Conservation (phyloP, 768 basidiomycete species). For the Glaciozyma antarctica region DNA sequence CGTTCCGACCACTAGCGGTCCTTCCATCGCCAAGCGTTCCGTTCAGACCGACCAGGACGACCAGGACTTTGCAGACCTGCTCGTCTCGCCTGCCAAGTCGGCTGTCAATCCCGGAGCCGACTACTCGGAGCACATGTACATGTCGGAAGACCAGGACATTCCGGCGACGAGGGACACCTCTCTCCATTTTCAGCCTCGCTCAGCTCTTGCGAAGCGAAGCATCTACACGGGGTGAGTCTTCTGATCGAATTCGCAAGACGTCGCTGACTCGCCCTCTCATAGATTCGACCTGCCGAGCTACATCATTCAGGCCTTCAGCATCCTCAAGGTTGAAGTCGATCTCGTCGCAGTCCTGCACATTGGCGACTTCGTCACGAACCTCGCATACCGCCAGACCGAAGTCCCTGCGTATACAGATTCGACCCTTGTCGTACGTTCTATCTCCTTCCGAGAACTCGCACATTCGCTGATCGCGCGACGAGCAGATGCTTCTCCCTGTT, state of each 20-base stretch:
- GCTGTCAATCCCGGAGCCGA: neutral
- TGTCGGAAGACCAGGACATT: too few species aligned
- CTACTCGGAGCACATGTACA: neutral
- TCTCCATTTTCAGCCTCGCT: too few species aligned
- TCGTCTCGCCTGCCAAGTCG: too few species aligned
- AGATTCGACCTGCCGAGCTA: conserved; percentile 57
- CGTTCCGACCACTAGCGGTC: neutral
- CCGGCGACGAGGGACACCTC: too few species aligned
- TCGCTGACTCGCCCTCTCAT: conserved; percentile 16
- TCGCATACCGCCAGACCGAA: conserved; percentile 52
- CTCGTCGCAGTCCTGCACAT: conserved; percentile 53
- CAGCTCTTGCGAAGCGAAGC: conserved; percentile 14
- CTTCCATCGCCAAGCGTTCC: neutral
- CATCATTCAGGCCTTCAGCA: conserved; percentile 57
- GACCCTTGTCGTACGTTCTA: conserved; percentile 43
- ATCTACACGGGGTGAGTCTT: conserved; percentile 48
- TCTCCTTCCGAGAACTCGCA: fast-evolving
- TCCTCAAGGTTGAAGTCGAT: conserved; percentile 54
- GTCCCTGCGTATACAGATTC: conserved; percentile 59
- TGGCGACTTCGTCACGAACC: conserved; percentile 55
- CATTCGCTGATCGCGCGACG: neutral
- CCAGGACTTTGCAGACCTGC: too few species aligned
- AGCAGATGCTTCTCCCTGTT: conserved; percentile 52
- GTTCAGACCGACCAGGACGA: too few species aligned
- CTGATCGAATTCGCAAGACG: neutral